These are phyloP conservation scores for Eleusine coracana DNA, from an alignment of 176 grass and related monocot genomes.

Conservation along the genomic window DNA sequence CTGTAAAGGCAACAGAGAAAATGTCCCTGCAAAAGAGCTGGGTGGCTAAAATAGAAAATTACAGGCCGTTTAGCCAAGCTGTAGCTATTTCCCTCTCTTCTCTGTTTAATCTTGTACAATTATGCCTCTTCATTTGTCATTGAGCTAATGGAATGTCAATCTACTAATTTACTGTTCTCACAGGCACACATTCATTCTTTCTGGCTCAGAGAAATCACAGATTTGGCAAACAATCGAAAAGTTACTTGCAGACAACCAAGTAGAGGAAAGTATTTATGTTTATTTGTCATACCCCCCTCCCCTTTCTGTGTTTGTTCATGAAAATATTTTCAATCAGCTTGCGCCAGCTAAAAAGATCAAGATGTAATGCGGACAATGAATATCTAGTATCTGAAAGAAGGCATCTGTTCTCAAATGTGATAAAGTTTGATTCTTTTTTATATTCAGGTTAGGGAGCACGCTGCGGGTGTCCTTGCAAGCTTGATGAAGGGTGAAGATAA, in stretches of 20 bases:
- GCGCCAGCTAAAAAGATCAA: constrained; percentile 8
- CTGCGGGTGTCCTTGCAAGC: constrained; percentile 92
- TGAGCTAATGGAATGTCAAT: constrained; percentile 28
- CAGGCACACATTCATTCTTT: constrained; percentile 94
- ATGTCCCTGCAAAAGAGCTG: no score
- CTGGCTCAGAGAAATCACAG: constrained; percentile 69
- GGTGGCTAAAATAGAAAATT: no score
- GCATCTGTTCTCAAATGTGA: background rate
- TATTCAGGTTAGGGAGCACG: constrained; percentile 89
- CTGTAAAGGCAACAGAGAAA: no score
- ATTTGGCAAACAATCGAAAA: constrained; percentile 87
- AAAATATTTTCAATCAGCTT: background rate
- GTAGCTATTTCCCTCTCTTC: no score
- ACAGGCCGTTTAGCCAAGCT: no score
- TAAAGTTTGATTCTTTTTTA: constrained; percentile 17
- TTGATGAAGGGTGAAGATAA: constrained; percentile 93
- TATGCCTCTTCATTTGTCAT: constrained; percentile 4
- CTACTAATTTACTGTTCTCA: constrained; percentile 30
- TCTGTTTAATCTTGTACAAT: no score
- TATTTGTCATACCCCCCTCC: constrained; percentile 26
- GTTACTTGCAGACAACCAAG: constrained; percentile 97
- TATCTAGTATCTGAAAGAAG: constrained; percentile 15
- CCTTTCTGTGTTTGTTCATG: background rate
- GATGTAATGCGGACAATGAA: background rate
- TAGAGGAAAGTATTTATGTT: constrained; percentile 77